Conservation (phyloP, 2,329 filamentous ascomycete genomes). For the Ophiostoma piceae region DNA sequence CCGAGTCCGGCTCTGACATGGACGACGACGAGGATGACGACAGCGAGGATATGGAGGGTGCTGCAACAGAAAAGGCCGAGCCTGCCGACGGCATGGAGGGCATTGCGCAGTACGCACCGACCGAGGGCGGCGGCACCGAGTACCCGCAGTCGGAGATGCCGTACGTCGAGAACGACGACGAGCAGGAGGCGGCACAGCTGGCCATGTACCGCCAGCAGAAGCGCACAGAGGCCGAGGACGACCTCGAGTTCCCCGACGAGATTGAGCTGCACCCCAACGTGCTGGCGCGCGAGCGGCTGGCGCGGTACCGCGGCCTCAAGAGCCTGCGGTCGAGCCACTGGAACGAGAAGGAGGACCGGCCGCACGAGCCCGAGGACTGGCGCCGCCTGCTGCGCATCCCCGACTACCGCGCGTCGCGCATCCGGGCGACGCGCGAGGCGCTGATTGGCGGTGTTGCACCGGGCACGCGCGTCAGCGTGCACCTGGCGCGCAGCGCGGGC, state of each 20-base stretch:
- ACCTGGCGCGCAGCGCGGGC: constrained; percentile 44
- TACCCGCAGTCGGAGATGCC: constrained; percentile 83
- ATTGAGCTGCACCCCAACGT: constrained; percentile 89
- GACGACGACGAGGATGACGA: constrained; percentile 56
- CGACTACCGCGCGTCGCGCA: constrained; percentile 84
- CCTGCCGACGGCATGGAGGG: constrained; percentile 67
- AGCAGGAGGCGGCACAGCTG: constrained; percentile 69
- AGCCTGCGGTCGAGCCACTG: constrained; percentile 81
- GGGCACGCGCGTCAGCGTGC: constrained; percentile 75
- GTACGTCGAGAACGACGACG: constrained; percentile 81
- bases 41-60: constrained; percentile 43
- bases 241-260: constrained; percentile 94
- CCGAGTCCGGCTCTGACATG: constrained; percentile 77
- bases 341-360: constrained; percentile 81
- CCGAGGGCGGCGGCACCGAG: constrained; percentile 66
- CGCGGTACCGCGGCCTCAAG: constrained; percentile 86
- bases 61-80: constrained; percentile 60
- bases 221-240: constrained; percentile 79
- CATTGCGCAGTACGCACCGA: constrained; percentile 59
- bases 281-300: constrained; percentile 75
- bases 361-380: constrained; percentile 88
- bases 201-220: constrained; percentile 75
- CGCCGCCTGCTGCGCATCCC: constrained; percentile 74
- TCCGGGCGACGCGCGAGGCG: constrained; percentile 70
- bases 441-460: constrained; percentile 80